A percentile compares a stretch with the other conserved stretches of the same genome.
phyloP scores from a whole-genome alignment of 208 protist genomes.

The Lotmaria passim region DNA sequence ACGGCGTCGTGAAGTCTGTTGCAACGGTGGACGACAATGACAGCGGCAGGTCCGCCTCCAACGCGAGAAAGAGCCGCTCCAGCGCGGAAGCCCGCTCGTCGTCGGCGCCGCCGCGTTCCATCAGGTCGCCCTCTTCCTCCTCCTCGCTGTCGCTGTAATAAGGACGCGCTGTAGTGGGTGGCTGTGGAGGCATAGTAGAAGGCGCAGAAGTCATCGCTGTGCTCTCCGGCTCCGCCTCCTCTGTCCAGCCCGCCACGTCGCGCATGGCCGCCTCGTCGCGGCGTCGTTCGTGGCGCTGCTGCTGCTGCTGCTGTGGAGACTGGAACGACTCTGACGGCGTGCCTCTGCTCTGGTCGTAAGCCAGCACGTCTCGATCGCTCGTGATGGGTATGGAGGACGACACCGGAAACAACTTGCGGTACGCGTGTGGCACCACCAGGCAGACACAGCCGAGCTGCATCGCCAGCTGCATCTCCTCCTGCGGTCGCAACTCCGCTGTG shows the following conservation, averaged over 20 bases:
- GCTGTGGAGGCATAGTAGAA: neutral
- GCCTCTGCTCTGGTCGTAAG: constrained; percentile 1
- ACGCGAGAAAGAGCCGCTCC: constrained; percentile 17
- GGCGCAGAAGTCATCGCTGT: too few relatives aligned
- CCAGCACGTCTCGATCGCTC: constrained; percentile 19
- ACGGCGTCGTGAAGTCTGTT: too few relatives aligned
- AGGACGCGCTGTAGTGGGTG: neutral
- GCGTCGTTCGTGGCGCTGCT: neutral
- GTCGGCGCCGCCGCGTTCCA: neutral
- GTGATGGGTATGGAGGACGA: neutral
- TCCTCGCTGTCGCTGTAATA: constrained; percentile 5
- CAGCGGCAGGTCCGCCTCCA: constrained; percentile 21
- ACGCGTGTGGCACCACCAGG: constrained; percentile 25
- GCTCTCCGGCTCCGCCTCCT: too few relatives aligned
- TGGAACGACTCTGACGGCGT: too few relatives aligned
- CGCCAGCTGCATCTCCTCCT: constrained; percentile 34
- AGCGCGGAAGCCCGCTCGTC: neutral
- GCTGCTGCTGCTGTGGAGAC: neutral
- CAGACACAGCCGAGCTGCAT: constrained; percentile 44
- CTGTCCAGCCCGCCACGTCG: neutral
- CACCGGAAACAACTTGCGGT: neutral
- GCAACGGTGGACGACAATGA: neutral
- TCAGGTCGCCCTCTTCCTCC: constrained; percentile 1
- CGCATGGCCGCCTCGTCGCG: neutral
- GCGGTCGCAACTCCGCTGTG: neutral